Evolutionary conservation across 208 protist genomes (phyloP), one percentile per base, ranked within the genome.

Genomic region (Trypanosoma scelopori): DNA sequence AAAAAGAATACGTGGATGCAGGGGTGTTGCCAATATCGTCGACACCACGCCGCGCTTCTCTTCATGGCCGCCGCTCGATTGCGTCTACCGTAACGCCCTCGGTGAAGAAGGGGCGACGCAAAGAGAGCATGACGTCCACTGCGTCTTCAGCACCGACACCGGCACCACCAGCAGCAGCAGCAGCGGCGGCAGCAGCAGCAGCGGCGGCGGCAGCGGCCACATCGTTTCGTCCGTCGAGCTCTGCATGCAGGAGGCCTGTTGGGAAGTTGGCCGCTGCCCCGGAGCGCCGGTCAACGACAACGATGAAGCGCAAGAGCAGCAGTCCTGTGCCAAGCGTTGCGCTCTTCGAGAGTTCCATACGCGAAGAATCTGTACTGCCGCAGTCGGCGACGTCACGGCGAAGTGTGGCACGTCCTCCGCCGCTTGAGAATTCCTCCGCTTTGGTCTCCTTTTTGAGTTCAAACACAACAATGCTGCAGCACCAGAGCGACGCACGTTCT

Each of bases 401-500:
- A 23, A 25, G 50, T 41, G 51, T 61, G 1, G 43, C 7, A 0
- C 56, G 46, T 1, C 42, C 58, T 35, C 15, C 62, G 32, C 22
- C 41, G 39, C 45, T 53, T 58, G 32, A 78, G 68, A 23, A 63
- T 62, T 25, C 70, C 75, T 11, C 70, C 9, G 15, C 13, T 27
- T 52, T 46, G 0, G 15, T 51, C 3, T 43, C 42, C 0, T 16
- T n/a, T 28, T n/a, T 63, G 25, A 42, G 45, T 18, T 18, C 12
- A 20, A 46, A 50, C 25, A 50, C 39, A 41, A 18, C 57, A 18
- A 22, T 35, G 16, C 46, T 63, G 45, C 57, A 53, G 0, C 42
- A 53, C 30, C 5, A 39, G 15, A 37, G 9, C 9, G 70, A 71
- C 55, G 56, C 76, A 23, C 74, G 68, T 39, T 79, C 72, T 18